Percentiles rank a stretch among this genome's conserved stretches.
Evolutionary conservation across 768 basidiomycete genomes (phyloP).

Genomic region (Boletales sp.): DNA sequence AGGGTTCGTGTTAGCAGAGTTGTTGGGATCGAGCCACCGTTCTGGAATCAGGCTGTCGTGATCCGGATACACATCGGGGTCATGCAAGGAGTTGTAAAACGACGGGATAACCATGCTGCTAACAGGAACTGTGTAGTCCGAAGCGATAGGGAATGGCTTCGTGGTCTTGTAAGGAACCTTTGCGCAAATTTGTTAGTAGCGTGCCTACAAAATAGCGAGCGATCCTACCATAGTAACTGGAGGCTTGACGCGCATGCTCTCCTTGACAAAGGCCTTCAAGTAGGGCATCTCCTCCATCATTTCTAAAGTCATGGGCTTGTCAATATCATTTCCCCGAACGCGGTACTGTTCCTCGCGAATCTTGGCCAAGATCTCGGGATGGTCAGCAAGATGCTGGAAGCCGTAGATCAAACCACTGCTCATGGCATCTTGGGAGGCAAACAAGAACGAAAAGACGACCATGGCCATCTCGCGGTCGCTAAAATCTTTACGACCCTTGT

Average conservation of each 20-base stretch:
- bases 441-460: slow-evolving; percentile 95
- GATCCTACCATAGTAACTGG: slow-evolving; percentile 87
- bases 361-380: slow-evolving; percentile 85
- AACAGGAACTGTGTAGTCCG: slow-evolving; percentile 89
- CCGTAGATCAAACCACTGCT: slow-evolving; percentile 92
- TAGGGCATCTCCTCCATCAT: slow-evolving; percentile 92
- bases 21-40: slow-evolving; percentile 86
- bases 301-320: slow-evolving; percentile 79
- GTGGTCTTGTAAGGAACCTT: slow-evolving; percentile 92
- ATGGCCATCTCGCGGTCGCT: slow-evolving; percentile 94
- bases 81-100: slow-evolving; percentile 90
- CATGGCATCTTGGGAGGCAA: slow-evolving; percentile 98
- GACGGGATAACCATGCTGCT: slow-evolving; percentile 94
- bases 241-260: slow-evolving; percentile 86
- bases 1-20: slow-evolving; percentile 76
- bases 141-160: slow-evolving; percentile 87
- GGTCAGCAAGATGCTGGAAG: slow-evolving; percentile 94
- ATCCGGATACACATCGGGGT: slow-evolving; percentile 80
- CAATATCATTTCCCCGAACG: slow-evolving; percentile 73
- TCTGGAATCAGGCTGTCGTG: slow-evolving; percentile 84
- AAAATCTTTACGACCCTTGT: slow-evolving; percentile 83
- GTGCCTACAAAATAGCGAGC: slow-evolving; percentile 1
- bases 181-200: slow-evolving; percentile 11
- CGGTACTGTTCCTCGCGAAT: slow-evolving; percentile 87
- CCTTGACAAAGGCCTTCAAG: slow-evolving; percentile 88